Evolutionary conservation across 768 basidiomycete species (phyloP).

Genomic region (Boletus rubroflammeus): DNA sequence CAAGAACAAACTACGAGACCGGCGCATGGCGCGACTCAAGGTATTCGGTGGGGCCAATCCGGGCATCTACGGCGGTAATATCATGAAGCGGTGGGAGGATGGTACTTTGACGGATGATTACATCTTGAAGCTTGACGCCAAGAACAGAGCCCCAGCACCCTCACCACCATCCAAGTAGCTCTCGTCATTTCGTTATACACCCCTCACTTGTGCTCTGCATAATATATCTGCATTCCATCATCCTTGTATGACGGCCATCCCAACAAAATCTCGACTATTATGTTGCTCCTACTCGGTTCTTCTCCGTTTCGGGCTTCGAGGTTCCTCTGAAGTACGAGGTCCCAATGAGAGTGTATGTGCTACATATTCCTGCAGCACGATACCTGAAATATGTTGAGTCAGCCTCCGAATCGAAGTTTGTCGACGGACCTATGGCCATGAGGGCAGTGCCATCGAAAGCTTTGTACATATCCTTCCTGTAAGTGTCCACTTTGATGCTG

Average conservation of each 20-base stretch:
- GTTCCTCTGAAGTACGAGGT: neutral
- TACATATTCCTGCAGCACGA: conserved; percentile 67
- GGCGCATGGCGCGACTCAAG: conserved; percentile 81
- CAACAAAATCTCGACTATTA: neutral
- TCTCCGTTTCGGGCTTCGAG: conserved; percentile 4
- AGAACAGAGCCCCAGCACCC: conserved; percentile 13
- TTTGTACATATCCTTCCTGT: conserved; percentile 64
- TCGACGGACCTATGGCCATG: conserved; percentile 59
- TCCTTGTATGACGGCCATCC: neutral
- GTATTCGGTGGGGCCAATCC: conserved; percentile 81
- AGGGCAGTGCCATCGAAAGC: conserved; percentile 70
- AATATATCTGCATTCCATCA: conserved; percentile 7
- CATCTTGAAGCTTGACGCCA: conserved; percentile 24
- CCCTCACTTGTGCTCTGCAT: neutral
- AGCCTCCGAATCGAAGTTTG: neutral
- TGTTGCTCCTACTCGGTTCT: neutral
- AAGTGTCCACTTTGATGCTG: conserved; percentile 2
- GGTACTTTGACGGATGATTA: conserved; percentile 55
- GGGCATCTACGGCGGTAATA: conserved; percentile 72
- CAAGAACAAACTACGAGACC: conserved; percentile 92
- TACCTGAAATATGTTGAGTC: conserved; percentile 40
- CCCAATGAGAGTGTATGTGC: conserved; percentile 27
- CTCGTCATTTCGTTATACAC: neutral
- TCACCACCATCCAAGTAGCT: conserved; percentile 12
- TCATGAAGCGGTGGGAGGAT: conserved; percentile 82